Evolutionary conservation across 441 rosid genomes (phyloP).

Genomic region (Brassica hybrid): DNA sequence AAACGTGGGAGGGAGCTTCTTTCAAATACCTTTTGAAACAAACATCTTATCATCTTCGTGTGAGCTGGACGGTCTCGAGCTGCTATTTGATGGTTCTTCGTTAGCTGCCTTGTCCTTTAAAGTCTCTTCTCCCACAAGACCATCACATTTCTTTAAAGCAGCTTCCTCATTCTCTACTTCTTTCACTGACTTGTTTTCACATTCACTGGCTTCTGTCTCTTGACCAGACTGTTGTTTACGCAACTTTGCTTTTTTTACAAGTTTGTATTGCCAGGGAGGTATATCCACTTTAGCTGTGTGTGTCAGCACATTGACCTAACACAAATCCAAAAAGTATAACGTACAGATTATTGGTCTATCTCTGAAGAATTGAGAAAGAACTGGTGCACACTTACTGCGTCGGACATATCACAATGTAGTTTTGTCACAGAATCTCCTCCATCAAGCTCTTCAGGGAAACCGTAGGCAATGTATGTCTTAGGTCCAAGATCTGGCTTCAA

Average conservation of each 20-base stretch:
- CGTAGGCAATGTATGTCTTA: constrained; percentile 90
- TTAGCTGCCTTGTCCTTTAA: constrained; percentile 21
- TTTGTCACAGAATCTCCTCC: constrained; percentile 93
- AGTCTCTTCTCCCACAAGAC: constrained; percentile 6
- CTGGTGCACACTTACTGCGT: constrained; percentile 61
- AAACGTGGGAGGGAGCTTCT: neutral
- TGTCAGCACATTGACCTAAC: constrained; percentile 82
- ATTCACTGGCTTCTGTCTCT: constrained; percentile 22
- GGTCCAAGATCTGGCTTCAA: constrained; percentile 95
- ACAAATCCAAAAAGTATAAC: neutral
- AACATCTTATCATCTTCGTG: neutral
- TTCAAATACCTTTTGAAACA: constrained; percentile 23
- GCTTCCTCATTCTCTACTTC: constrained; percentile 18
- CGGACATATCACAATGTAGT: constrained; percentile 91
- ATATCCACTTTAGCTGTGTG: constrained; percentile 65
- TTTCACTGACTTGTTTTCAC: constrained; percentile 19
- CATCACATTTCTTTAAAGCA: constrained; percentile 1
- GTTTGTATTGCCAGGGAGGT: constrained; percentile 48
- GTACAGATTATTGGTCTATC: neutral
- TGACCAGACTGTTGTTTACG: neutral
- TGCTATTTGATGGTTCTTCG: constrained; percentile 24
- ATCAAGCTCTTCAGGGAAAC: constrained; percentile 70
- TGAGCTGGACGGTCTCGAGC: constrained; percentile 7
- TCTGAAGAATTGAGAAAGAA: constrained; percentile 4
- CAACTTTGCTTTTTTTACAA: constrained; percentile 41